phyloP scores from a whole-genome alignment of 768 basidiomycete genomes.

The Udeniomyces megalosporus region DNA sequence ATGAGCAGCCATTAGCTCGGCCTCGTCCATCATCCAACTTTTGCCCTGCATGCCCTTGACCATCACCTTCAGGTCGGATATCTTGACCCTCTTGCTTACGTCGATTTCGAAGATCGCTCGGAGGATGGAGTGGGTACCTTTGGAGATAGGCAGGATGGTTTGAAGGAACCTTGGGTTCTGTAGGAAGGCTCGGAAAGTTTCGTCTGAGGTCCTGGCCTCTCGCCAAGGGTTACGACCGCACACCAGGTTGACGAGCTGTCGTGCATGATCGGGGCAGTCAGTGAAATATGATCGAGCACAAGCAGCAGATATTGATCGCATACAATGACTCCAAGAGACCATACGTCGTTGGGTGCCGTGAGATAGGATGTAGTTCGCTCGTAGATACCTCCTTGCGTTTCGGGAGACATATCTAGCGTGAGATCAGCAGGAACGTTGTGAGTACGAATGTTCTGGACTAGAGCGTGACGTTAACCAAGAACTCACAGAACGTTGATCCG shows the following conservation, averaged over 20 bases:
- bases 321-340: slow-evolving; percentile 71
- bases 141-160: slow-evolving; percentile 58
- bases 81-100: slow-evolving; percentile 43
- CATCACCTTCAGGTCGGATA: slow-evolving; percentile 44
- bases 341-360: slow-evolving; percentile 73
- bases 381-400: slow-evolving; percentile 41
- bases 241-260: slow-evolving; percentile 48
- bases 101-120: slow-evolving; percentile 56
- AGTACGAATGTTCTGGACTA: neutral
- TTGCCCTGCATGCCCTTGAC: slow-evolving; percentile 29
- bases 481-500: slow-evolving; percentile 35
- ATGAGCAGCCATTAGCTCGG: neutral
- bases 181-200: slow-evolving; percentile 62
- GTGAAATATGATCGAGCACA: no score
- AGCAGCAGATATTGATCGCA: no score
- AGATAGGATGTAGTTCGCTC: slow-evolving; percentile 41
- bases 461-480: no score
- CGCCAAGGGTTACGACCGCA: slow-evolving; percentile 69
- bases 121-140: slow-evolving; percentile 47
- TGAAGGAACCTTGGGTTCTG: slow-evolving; percentile 48
- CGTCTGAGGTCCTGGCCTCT: slow-evolving; percentile 45
- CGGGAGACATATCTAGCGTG: slow-evolving; percentile 54
- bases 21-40: slow-evolving; percentile 5
- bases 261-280: no score
- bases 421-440: neutral